Base-by-base conservation (phyloP, 2,329 filamentous ascomycete genomes). In the Rosellinia necatrix region DNA sequence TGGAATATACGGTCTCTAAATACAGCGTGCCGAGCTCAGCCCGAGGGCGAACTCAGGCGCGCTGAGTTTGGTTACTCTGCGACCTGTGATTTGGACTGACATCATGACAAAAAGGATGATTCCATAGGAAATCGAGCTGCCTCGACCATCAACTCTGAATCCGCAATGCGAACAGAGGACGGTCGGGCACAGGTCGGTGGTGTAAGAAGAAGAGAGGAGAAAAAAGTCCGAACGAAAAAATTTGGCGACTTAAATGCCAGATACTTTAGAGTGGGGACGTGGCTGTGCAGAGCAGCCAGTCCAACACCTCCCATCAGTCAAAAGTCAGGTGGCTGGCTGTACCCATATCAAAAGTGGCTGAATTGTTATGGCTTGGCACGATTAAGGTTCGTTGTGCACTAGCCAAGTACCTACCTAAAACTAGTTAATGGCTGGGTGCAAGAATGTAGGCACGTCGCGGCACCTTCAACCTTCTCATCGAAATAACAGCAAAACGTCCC, bases 1-100 rank as follows among this genome's bases (percentile, higher is more conserved):
- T 86, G 89, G 89, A 93, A 93, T 93, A 92, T 92, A 85, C 86
- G 83, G 83, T 82, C 87, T 80, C 78, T 79, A 76, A 76, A 73
- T 63, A 64, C 76, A 74, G 72, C 72, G 76, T 77, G 78, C 82
- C 81, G 82, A 84, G 83, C 83, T 91, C 87, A 88, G 78, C 80
- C 81, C 77, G 66, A 77, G 73, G 76, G 82, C 86, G 86, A 90
- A 80, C 84, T 83, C 81, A 83, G 84, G 81, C 80, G 77, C 78
- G 75, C 75, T 75, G 78, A 77, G 48, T 79, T n/a, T 76, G 75
- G 78, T 94, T 83, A 70, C 75, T 96, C 88, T 96, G 75, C 90
- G 88, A 94, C 87, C 90, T 94, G 92, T 96, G 91, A 89, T 92
- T 90, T 86, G 88, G 89, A 91, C 89, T 86, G 82, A 89, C 88